Conservation (phyloP, 345 rosid genomes). For the Bretschneidera sinensis region DNA sequence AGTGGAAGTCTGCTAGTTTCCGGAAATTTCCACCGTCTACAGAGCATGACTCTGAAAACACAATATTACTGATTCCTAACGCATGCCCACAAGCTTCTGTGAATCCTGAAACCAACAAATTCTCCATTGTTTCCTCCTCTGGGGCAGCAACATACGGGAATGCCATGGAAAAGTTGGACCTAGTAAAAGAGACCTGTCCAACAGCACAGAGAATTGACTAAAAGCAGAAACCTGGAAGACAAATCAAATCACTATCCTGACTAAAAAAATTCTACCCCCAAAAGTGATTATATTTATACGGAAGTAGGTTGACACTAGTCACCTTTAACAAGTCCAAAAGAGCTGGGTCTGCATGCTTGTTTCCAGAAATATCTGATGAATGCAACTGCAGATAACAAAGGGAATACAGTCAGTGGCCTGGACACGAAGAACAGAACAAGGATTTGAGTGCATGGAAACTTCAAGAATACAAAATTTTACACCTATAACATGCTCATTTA, state of each 20-base stretch:
- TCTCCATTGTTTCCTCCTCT: conserved; percentile 74
- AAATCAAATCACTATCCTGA: not conserved
- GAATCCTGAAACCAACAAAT: conserved; percentile 60
- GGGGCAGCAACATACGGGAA: conserved; percentile 78
- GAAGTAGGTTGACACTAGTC: conserved; percentile 12
- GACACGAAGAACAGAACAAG: not conserved
- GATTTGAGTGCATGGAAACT: not conserved
- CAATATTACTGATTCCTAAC: conserved; percentile 47
- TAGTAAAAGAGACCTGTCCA: conserved; percentile 52
- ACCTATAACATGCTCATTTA: too few species aligned
- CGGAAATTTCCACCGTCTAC: conserved; percentile 53
- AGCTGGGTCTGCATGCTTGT: conserved; percentile 41
- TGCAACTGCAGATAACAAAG: conserved; percentile 44
- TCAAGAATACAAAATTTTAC: too few species aligned
- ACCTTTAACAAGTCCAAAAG: conserved; percentile 74
- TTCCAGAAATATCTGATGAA: conserved; percentile 64
- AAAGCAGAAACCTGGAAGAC: conserved; percentile 9
- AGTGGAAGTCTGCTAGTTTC: conserved; percentile 53
- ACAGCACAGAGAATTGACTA: conserved; percentile 10
- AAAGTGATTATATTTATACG: not conserved
- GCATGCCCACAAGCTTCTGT: conserved; percentile 54
- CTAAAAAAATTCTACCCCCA: not conserved
- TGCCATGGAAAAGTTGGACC: conserved; percentile 85
- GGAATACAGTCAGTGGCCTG: conserved; percentile 10
- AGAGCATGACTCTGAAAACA: conserved; percentile 69